Percentiles rank a stretch among this genome's conserved stretches.
Evolutionary conservation across 2,329 filamentous ascomycete species (phyloP).

Genomic region (Verticillium klebahnii): DNA sequence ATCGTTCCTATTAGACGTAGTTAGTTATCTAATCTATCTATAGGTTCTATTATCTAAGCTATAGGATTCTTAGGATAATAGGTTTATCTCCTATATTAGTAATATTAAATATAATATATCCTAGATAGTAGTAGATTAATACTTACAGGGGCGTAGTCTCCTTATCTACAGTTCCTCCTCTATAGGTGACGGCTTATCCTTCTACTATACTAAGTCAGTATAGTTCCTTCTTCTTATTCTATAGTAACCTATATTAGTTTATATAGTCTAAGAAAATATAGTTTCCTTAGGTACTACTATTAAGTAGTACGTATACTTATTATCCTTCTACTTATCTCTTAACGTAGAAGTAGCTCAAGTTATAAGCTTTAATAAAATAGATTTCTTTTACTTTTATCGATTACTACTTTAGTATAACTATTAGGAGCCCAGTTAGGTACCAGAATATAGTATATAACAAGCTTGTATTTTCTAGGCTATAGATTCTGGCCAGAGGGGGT

Average conservation of each 20-base stretch:
- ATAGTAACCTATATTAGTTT: neutral
- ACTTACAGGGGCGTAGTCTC: neutral
- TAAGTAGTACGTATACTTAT: neutral
- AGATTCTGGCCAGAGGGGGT: no score
- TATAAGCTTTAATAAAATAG: no score
- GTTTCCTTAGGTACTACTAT: neutral
- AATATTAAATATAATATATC: neutral
- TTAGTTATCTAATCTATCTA: neutral
- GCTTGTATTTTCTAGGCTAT: no score
- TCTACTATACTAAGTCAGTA: neutral
- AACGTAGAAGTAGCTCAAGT: no score
- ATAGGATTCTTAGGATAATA: conserved; percentile 1
- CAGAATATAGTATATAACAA: no score
- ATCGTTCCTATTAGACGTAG: neutral
- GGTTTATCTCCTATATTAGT: neutral
- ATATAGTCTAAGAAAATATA: neutral
- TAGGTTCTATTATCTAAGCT: neutral
- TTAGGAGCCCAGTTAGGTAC: no score
- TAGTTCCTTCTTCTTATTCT: neutral
- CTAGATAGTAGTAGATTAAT: neutral
- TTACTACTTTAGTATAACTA: no score
- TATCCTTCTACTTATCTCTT: no score
- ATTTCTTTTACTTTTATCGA: no score
- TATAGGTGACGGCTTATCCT: neutral
- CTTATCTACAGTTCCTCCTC: neutral